Conservation (phyloP, 331 rosid genomes). For the Cydonia oblonga region DNA sequence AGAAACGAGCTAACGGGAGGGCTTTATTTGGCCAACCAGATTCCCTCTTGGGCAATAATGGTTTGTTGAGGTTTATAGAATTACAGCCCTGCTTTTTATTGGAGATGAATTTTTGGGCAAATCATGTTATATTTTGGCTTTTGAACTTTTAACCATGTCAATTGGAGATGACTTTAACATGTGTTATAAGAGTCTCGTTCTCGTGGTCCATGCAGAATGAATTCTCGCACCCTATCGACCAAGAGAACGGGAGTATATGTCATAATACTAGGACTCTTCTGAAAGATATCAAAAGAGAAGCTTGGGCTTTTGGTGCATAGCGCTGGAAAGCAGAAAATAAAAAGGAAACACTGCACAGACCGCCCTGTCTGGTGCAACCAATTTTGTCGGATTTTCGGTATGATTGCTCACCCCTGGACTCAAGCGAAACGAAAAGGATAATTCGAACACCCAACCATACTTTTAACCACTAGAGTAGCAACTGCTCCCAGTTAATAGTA, state of each 20-base stretch:
- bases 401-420: background rate
- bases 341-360: background rate
- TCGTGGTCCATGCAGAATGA: too few relatives aligned
- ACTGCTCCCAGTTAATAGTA: background rate
- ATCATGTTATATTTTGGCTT: fast-evolving
- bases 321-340: background rate
- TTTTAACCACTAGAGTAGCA: background rate
- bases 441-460: background rate
- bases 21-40: too few relatives aligned
- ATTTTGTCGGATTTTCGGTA: background rate
- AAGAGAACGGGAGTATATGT: background rate
- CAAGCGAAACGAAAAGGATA: background rate
- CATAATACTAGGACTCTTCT: background rate
- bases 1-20: too few relatives aligned
- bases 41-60: too few relatives aligned
- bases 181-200: background rate
- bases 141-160: too few relatives aligned
- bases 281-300: background rate
- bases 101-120: too few relatives aligned
- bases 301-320: background rate
- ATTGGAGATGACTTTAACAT: background rate
- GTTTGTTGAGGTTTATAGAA: fast-evolving
- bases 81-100: fast-evolving
- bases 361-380: background rate
- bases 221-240: background rate